Conservation (phyloP, 768 basidiomycete species). For the Cyclocybe cylindracea region DNA sequence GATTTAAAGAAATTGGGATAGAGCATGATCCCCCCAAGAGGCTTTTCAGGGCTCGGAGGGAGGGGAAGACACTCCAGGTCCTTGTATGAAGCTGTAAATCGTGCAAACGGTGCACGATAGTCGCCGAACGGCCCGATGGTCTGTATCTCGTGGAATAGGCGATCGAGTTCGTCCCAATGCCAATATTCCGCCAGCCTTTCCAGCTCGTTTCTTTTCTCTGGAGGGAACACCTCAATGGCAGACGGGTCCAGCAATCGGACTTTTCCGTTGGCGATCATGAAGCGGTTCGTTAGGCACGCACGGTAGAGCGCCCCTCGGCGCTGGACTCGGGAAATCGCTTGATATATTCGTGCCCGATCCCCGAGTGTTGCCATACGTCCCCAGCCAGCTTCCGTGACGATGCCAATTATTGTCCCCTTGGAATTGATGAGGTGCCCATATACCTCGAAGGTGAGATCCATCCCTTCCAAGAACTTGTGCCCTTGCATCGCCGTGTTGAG, state of each 20-base stretch:
- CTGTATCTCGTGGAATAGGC: conserved; percentile 25
- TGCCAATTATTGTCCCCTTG: conserved; percentile 32
- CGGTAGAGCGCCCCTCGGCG: conserved; percentile 24
- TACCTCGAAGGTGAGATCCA: conserved; percentile 37
- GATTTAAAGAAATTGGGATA: no score
- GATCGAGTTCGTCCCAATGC: conserved; percentile 28
- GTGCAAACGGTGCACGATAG: conserved; percentile 5
- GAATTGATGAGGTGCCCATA: conserved; percentile 33
- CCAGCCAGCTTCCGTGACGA: conserved; percentile 36
- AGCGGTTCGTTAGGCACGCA: conserved; percentile 18
- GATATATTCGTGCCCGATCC: conserved; percentile 32
- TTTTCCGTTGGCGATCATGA: conserved; percentile 35
- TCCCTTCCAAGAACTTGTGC: conserved; percentile 25
- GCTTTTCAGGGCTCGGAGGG: background rate
- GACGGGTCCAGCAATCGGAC: conserved; percentile 31
- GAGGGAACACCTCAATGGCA: conserved; percentile 16
- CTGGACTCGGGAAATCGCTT: conserved; percentile 30
- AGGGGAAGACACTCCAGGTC: conserved; percentile 7
- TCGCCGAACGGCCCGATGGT: conserved; percentile 10
- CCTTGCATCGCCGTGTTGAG: conserved; percentile 33
- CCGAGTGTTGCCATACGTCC: conserved; percentile 28
- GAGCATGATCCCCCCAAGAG: no score
- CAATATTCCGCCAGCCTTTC: conserved; percentile 17
- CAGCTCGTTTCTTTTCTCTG: conserved; percentile 18
- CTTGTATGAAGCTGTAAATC: conserved; percentile 5